phyloP scores from a whole-genome alignment of 2,329 filamentous ascomycete species.

The Xylaria sp. region DNA sequence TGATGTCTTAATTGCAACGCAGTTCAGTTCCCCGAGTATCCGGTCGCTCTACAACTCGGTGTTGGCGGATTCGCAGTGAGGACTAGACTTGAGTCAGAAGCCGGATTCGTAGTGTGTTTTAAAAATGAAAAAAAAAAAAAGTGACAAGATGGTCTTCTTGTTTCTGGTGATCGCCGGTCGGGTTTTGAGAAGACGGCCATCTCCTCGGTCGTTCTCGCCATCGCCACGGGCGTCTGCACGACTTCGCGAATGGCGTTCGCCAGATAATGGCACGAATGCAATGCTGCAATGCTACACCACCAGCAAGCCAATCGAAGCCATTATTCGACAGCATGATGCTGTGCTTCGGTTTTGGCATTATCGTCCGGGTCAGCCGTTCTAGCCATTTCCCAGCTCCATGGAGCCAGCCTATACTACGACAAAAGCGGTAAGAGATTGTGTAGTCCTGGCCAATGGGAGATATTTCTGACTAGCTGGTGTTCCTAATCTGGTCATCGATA shows the following conservation, averaged over 20 bases:
- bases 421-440: conserved; percentile 1
- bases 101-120: not conserved
- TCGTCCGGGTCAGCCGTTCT: not conserved
- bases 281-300: conserved; percentile 25
- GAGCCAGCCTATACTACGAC: not conserved
- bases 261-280: conserved; percentile 18
- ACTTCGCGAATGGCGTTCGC: conserved; percentile 21
- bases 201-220: conserved; percentile 25
- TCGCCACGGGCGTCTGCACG: conserved; percentile 14
- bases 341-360: conserved; percentile 19
- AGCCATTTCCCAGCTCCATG: conserved; percentile 16
- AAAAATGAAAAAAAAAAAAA: not conserved
- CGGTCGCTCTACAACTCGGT: not conserved
- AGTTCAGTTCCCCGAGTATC: not conserved
- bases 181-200: conserved; percentile 7
- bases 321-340: conserved; percentile 31
- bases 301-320: conserved; percentile 18
- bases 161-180: not conserved
- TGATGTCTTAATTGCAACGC: conserved; percentile 1
- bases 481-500: conserved; percentile 24
- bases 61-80: conserved; percentile 8
- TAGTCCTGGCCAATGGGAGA: conserved; percentile 17
- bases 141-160: conserved; percentile 1
- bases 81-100: not conserved
- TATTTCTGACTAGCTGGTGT: not conserved